Evolutionary conservation across 306 rosid genomes (phyloP), one percentile per base, ranked within the genome.

Genomic region (Lathyrus tuberosus): DNA sequence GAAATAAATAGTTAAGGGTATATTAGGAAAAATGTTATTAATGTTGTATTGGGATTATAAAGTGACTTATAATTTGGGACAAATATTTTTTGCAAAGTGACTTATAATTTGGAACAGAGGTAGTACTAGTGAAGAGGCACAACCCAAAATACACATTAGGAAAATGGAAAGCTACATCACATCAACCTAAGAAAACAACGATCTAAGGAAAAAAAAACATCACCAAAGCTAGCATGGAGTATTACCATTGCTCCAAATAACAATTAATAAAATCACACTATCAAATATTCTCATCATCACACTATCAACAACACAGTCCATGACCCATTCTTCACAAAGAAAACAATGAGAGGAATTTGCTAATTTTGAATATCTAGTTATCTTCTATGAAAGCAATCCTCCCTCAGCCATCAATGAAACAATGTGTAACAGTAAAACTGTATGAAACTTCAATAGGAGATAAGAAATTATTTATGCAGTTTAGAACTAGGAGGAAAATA

Each of bases 401-500:
- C 61, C 54, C 53, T 28, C n/a, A n/a, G 51, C 54, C 71, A 65
- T 60, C 49, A 76, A 31, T 12, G 38, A 33, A n/a, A n/a, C 43
- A 70, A 42, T 16, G 64, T 74, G 57, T 52, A 26, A 63, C 24
- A 76, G 28, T 30, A 65, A 77, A 8, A 20, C 4, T 5, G 20
- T 28, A 65, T 54, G 47, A 78, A 68, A 63, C 67, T 47, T 69
- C 40, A 49, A 54, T 3, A 44, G 48, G 31, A 74, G 43, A 65
- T 26, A 48, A 22, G 28, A 37, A 17, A 64, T 40, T 11, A 35
- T 48, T 77, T 51, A 70, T 43, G 46, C 14, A 48, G 15, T 48
- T 10, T 67, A 64, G 37, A 44, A 44, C 35, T 69, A 18, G 62
- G 31, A 66, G 44, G 31, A 75, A 74, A 80, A 65, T 43, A 69